Conservation (phyloP, 495 filamentous ascomycete genomes). For the Astrothelium subdiscretum region DNA sequence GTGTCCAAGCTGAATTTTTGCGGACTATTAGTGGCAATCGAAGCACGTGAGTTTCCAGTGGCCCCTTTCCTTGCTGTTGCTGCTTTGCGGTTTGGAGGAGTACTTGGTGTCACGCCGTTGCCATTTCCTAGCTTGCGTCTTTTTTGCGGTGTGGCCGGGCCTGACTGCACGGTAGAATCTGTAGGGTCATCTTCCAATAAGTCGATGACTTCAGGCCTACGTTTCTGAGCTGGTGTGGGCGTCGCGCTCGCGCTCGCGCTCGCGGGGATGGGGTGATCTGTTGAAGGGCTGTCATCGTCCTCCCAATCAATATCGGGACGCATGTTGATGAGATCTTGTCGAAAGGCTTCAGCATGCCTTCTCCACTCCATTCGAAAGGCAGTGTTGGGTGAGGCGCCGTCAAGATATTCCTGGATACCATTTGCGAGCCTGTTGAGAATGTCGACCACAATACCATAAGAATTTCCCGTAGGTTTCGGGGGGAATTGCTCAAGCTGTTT, state of each 20-base stretch:
- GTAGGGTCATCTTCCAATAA: background rate
- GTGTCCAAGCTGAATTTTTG: constrained; percentile 20
- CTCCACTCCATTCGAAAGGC: constrained; percentile 21
- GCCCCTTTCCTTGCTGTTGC: background rate
- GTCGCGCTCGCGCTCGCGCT: background rate
- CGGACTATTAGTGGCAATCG: constrained; percentile 4
- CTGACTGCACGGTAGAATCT: background rate
- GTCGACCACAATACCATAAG: constrained; percentile 16
- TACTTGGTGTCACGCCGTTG: background rate
- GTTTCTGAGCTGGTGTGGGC: constrained; percentile 4
- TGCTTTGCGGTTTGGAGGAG: background rate
- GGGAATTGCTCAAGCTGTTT: constrained; percentile 24
- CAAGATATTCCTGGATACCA: constrained; percentile 9
- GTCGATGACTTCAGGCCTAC: background rate
- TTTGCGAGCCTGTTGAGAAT: constrained; percentile 14
- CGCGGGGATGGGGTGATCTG: background rate
- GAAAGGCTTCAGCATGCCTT: constrained; percentile 7
- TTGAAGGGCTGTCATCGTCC: background rate
- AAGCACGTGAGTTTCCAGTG: background rate
- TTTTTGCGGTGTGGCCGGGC: constrained; percentile 3
- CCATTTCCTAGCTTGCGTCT: constrained; percentile 10
- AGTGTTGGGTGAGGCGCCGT: constrained; percentile 16
- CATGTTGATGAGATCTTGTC: constrained; percentile 6
- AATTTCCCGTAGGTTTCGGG: constrained; percentile 20
- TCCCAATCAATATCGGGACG: constrained; percentile 12